Evolutionary conservation across 2,329 filamentous ascomycete species (phyloP), one percentile per base, ranked within the genome.

Genomic region (Rhexocercosporidium sp.): DNA sequence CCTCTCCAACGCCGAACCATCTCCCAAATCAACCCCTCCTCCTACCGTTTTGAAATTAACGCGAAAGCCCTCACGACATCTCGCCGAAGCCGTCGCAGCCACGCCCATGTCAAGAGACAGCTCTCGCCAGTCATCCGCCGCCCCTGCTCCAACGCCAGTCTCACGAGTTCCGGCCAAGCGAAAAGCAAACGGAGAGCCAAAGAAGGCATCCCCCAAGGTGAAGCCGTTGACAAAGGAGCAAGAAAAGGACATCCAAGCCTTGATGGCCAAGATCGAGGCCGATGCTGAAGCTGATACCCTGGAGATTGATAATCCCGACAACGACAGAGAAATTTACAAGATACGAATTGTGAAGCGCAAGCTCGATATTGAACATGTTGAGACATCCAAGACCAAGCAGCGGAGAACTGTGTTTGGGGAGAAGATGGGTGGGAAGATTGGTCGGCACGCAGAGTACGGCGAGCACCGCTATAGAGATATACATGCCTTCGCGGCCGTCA

Each of bases 401-500:
- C 83, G 89, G 67, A 82, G 85, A 54, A 78, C 77, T 59, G 90
- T 92, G 79, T 90, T 83, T 81, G 87, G 79, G 79, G 86, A 77
- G 72, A 83, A 75, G 75, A 86, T 81, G 78, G 87, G 78, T 74
- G 89, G 77, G 78, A 89, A 90, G 62, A 86, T 97, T 60, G 83
- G 84, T 64, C 83, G 83, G 51, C 92, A 95, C 74, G 88, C 90
- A 59, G 85, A 89, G 60, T 84, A 88, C 20, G 93, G 93, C 46
- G 92, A 92, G 75, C 85, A 90, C 62, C 89, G 92, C 37, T 97
- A 92, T 78, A 88, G 92, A 67, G 85, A 91, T 16, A 83, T 90
- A 54, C 90, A 96, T 77, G 94, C 94, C 76, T 88, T 92, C 20
- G 90, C 92, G 47, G 95, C 96, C 1, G 86, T 95, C 67, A 88